Evolutionary conservation across 108 stramenopile species (phyloP).

Genomic region (Discostella stelligeroides): DNA sequence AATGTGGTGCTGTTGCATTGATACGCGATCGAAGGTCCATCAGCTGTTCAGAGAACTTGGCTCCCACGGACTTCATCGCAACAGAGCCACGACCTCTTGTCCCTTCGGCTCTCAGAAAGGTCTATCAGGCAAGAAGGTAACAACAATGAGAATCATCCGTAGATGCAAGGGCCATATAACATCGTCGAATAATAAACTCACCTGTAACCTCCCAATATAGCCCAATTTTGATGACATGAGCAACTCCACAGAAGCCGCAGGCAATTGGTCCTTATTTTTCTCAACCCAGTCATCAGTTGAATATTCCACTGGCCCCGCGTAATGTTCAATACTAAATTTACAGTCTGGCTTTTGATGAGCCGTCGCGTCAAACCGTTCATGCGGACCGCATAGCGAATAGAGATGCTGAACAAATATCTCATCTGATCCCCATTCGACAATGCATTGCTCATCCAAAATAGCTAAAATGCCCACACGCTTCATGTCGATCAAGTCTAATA

Average conservation of each 20-base stretch:
- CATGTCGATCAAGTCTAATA: constrained; percentile 93
- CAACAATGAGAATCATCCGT: background rate
- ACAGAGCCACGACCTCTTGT: constrained; percentile 64
- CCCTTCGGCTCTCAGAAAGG: constrained; percentile 59
- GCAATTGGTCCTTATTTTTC: constrained; percentile 89
- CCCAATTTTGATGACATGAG: constrained; percentile 63
- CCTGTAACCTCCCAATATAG: constrained; percentile 54
- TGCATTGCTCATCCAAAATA: constrained; percentile 96
- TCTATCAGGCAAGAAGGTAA: constrained; percentile 16
- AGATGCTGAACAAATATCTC: constrained; percentile 78
- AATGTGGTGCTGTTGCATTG: constrained; percentile 73
- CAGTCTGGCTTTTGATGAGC: constrained; percentile 55
- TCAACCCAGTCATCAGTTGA: constrained; percentile 83
- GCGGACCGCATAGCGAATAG: constrained; percentile 62
- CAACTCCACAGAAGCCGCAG: constrained; percentile 72
- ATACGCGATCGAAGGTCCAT: constrained; percentile 70
- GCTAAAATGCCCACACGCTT: constrained; percentile 88
- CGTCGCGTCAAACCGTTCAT: constrained; percentile 59
- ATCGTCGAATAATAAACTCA: constrained; percentile 22
- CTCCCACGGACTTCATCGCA: constrained; percentile 68
- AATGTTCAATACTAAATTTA: constrained; percentile 94
- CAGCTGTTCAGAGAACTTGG: constrained; percentile 84
- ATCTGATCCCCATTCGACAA: constrained; percentile 90
- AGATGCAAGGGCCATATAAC: constrained; percentile 15
- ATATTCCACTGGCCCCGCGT: constrained; percentile 93